A percentile compares a stretch with the other conserved stretches of the same genome.
phyloP scores from a whole-genome alignment of 1,284 basidiomycete species.

The Cutaneotrichosporon mucoides region DNA sequence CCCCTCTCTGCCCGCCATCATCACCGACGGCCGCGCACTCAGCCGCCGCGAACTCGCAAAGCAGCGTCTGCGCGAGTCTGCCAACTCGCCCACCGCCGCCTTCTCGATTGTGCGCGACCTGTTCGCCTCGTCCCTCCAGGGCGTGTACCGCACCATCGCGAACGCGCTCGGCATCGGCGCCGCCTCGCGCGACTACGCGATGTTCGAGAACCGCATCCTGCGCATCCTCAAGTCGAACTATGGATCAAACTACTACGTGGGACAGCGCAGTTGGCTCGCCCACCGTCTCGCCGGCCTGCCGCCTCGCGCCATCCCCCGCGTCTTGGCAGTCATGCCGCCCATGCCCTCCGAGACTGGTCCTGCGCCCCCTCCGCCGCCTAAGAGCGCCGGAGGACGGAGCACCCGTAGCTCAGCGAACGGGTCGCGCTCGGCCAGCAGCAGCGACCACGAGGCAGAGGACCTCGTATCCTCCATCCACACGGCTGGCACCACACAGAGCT shows the following conservation, averaged over 20 bases:
- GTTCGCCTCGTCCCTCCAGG: slow-evolving; percentile 5
- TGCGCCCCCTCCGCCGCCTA: slow-evolving; percentile 12
- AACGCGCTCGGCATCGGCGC: slow-evolving; percentile 31
- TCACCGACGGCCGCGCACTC: slow-evolving; percentile 27
- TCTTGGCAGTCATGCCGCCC: slow-evolving; percentile 24
- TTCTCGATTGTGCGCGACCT: slow-evolving; percentile 34
- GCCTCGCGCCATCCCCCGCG: slow-evolving; percentile 18
- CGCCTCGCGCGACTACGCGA: slow-evolving; percentile 29
- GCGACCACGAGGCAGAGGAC: slow-evolving; percentile 42
- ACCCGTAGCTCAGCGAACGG: neutral
- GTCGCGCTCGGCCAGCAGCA: slow-evolving; percentile 24
- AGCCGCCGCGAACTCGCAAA: slow-evolving; percentile 31
- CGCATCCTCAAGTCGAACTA: slow-evolving; percentile 26
- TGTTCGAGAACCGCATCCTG: slow-evolving; percentile 35
- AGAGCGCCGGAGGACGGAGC: neutral
- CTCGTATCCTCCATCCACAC: slow-evolving; percentile 41
- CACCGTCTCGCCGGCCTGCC: slow-evolving; percentile 26
- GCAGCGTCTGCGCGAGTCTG: slow-evolving; percentile 21
- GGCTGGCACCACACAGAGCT: slow-evolving; percentile 22
- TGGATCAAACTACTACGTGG: slow-evolving; percentile 22
- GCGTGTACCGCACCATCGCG: slow-evolving; percentile 8
- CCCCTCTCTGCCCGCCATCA: slow-evolving; percentile 35
- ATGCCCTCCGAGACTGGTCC: slow-evolving; percentile 34
- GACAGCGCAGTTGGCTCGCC: slow-evolving; percentile 33
- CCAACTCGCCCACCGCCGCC: slow-evolving; percentile 23